Evolutionary conservation across 176 grass and related monocot species (phyloP).

Genomic region (Triticum timopheevii): DNA sequence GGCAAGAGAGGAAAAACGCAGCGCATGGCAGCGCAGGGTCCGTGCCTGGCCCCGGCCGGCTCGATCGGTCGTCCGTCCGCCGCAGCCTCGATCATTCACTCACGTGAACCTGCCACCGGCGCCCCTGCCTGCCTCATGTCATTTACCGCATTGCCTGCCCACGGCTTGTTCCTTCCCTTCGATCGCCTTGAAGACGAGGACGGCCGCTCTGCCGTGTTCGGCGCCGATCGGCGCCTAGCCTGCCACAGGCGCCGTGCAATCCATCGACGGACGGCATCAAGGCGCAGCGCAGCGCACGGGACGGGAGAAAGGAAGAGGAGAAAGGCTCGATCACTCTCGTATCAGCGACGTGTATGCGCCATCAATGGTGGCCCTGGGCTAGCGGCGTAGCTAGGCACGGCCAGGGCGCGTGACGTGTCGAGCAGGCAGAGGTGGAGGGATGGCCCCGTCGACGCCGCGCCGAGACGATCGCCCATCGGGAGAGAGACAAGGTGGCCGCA

Average conservation of each 20-base stretch:
- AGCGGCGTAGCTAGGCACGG: not conserved
- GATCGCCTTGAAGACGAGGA: not conserved
- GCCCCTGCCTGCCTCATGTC: not conserved
- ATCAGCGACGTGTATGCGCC: not conserved
- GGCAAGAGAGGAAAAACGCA: no score
- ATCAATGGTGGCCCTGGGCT: not conserved
- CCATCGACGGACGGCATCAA: not conserved
- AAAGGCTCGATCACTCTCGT: not conserved
- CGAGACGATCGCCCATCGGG: not conserved
- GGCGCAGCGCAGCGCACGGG: not conserved
- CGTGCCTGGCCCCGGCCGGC: not conserved
- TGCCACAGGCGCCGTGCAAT: not conserved
- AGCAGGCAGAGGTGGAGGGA: not conserved
- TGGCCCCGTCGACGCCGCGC: not conserved
- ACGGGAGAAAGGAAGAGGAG: not conserved
- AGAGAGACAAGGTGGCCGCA: conserved; percentile 1
- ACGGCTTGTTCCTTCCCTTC: not conserved
- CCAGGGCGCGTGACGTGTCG: conserved; percentile 35
- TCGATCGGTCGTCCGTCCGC: not conserved
- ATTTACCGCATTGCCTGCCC: not conserved
- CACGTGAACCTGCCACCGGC: conserved; percentile 24
- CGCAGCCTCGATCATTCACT: not conserved
- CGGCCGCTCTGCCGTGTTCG: conserved; percentile 1
- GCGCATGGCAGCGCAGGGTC: not conserved
- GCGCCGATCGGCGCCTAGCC: conserved; percentile 12